These are phyloP conservation scores for Myriosclerotinia curreyana DNA, from an alignment of 2,329 filamentous ascomycete genomes.

Conservation along the genomic window DNA sequence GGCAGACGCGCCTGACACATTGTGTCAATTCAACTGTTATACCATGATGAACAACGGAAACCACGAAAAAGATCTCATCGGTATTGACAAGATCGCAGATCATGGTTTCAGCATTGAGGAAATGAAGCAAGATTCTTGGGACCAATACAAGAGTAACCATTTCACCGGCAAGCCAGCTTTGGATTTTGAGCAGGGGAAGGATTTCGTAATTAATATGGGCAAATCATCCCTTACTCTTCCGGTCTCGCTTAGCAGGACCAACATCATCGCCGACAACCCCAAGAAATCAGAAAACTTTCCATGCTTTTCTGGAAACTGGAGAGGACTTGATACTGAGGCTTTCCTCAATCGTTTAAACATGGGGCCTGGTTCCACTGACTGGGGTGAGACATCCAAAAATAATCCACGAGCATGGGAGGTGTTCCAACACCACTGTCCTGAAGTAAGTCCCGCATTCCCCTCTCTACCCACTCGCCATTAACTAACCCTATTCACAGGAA, in stretches of 20 bases:
- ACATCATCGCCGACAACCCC: neutral
- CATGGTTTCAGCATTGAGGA: neutral
- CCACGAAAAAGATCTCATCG: conserved; percentile 7
- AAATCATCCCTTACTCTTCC: neutral
- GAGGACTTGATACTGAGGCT: conserved; percentile 1
- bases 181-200: neutral
- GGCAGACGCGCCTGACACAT: neutral
- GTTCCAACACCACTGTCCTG: conserved; percentile 7
- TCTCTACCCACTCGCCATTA: neutral
- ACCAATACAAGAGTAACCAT: neutral
- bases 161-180: neutral
- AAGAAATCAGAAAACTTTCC: neutral
- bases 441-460: neutral
- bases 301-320: conserved; percentile 7
- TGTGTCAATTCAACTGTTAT: conserved; percentile 18
- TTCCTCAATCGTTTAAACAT: conserved; percentile 3
- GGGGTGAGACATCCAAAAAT: neutral
- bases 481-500: neutral
- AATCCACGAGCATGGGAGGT: conserved; percentile 7
- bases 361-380: conserved; percentile 5
- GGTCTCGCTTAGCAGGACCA: neutral
- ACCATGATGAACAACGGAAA: conserved; percentile 15
- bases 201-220: neutral
- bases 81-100: neutral
- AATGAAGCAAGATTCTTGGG: conserved; percentile 4